Conservation (phyloP, 495 filamentous ascomycete genomes). For the Astrocystis sublimbata region DNA sequence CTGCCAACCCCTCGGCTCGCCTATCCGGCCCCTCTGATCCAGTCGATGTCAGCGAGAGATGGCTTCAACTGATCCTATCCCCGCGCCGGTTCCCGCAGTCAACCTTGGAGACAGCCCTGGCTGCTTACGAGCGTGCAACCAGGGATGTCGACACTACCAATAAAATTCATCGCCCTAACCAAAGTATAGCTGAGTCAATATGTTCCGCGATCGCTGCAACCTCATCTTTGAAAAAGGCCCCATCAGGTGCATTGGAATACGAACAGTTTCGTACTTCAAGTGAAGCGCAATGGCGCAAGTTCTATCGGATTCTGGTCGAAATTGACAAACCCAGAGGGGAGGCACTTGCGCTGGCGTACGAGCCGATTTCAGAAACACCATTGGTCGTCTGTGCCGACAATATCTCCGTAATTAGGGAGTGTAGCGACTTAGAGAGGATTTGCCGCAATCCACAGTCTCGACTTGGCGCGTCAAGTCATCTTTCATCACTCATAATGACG, state of each 20-base stretch:
- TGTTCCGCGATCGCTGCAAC: constrained; percentile 67
- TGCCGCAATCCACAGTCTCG: constrained; percentile 53
- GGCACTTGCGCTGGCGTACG: constrained; percentile 71
- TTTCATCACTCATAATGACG: constrained; percentile 55
- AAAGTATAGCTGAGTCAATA: constrained; percentile 64
- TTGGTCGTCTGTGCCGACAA: constrained; percentile 82
- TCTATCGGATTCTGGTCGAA: constrained; percentile 81
- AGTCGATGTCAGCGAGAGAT: constrained; percentile 64
- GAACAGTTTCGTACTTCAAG: constrained; percentile 67
- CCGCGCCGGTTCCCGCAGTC: constrained; percentile 75
- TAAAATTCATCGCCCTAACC: constrained; percentile 41
- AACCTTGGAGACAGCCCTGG: constrained; percentile 79
- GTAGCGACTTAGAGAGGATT: constrained; percentile 73
- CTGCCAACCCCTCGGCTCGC: constrained; percentile 55
- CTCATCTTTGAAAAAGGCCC: constrained; percentile 58
- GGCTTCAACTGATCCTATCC: constrained; percentile 74
- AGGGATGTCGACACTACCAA: constrained; percentile 46
- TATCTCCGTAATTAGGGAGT: constrained; percentile 74
- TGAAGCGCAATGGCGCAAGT: constrained; percentile 84
- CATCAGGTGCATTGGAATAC: constrained; percentile 69
- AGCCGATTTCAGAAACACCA: constrained; percentile 67
- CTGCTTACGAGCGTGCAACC: constrained; percentile 67
- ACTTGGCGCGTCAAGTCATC: constrained; percentile 36
- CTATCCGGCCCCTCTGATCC: constrained; percentile 60
- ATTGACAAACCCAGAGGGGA: constrained; percentile 84